These are phyloP conservation scores for Pseudogymnoascus destructans DNA, from an alignment of 2,329 filamentous ascomycete species.

Conservation along the genomic window DNA sequence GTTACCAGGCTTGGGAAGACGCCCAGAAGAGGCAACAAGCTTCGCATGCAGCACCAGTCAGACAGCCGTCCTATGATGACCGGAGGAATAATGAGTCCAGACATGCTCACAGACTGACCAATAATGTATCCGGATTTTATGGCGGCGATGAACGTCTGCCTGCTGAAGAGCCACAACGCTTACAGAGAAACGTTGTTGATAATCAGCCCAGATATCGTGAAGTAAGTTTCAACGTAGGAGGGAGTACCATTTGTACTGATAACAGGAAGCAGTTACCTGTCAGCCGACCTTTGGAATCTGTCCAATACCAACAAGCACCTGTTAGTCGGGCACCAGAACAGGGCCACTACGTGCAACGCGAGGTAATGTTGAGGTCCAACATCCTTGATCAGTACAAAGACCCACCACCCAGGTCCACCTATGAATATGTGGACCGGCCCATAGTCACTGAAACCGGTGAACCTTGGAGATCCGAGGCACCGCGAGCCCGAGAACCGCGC, in stretches of 20 bases:
- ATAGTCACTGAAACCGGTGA: background rate
- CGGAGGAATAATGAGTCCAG: background rate
- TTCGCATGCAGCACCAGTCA: background rate
- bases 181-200: background rate
- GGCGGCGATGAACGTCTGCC: background rate
- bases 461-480: background rate
- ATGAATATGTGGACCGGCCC: background rate
- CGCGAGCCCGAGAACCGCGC: background rate
- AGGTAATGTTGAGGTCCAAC: background rate
- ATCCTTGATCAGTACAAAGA: background rate
- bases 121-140: background rate
- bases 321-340: background rate
- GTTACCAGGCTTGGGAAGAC: slow-evolving; percentile 27
- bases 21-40: slow-evolving; percentile 20
- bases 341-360: background rate
- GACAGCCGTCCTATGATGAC: background rate
- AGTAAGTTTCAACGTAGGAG: background rate
- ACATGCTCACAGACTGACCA: background rate
- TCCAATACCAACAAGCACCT: background rate
- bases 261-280: background rate
- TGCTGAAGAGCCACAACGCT: background rate
- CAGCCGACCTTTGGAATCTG: background rate
- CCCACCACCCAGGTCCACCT: background rate
- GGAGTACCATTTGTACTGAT: background rate
- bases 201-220: background rate